Percentiles rank a stretch among this genome's conserved stretches.
phyloP scores from a whole-genome alignment of 2,329 filamentous ascomycete species.

The Cladosporium sp. region DNA sequence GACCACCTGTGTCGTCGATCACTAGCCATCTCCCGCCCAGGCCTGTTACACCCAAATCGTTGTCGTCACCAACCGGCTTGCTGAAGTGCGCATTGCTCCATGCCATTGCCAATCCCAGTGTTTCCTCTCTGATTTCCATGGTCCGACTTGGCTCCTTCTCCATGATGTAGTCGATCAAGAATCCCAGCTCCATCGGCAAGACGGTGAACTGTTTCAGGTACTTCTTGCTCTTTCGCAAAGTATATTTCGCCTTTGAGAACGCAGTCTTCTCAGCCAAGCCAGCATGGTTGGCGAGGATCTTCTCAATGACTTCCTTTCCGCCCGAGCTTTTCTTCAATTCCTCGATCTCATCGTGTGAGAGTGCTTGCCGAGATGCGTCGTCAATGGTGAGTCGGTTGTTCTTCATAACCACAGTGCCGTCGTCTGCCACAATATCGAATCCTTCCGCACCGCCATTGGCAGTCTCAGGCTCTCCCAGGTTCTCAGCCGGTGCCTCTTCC shows the following conservation, averaged over 20 bases:
- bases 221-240: constrained; percentile 88
- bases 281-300: constrained; percentile 83
- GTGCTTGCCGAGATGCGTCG: constrained; percentile 65
- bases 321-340: constrained; percentile 65
- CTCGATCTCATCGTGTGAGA: constrained; percentile 69
- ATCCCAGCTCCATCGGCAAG: constrained; percentile 74
- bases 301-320: constrained; percentile 87
- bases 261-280: constrained; percentile 90
- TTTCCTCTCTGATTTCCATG: constrained; percentile 82
- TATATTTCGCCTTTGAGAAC: constrained; percentile 94
- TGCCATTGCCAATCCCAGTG: constrained; percentile 73
- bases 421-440: constrained; percentile 43
- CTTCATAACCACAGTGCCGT: constrained; percentile 50
- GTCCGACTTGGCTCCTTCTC: constrained; percentile 78
- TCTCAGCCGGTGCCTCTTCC: constrained; percentile 41
- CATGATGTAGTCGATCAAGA: constrained; percentile 70
- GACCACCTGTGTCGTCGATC: constrained; percentile 80
- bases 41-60: constrained; percentile 25
- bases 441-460: constrained; percentile 23
- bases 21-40: constrained; percentile 68
- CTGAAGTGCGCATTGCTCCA: constrained; percentile 86
- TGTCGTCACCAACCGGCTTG: constrained; percentile 25
- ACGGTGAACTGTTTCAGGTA: constrained; percentile 86
- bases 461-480: constrained; percentile 26
- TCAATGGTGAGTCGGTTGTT: constrained; percentile 63